Percentiles rank a stretch among this genome's conserved stretches.
These are phyloP conservation scores for Aspergillus calidoustus DNA, from an alignment of 2,329 filamentous ascomycete species.

Conservation along the genomic window DNA sequence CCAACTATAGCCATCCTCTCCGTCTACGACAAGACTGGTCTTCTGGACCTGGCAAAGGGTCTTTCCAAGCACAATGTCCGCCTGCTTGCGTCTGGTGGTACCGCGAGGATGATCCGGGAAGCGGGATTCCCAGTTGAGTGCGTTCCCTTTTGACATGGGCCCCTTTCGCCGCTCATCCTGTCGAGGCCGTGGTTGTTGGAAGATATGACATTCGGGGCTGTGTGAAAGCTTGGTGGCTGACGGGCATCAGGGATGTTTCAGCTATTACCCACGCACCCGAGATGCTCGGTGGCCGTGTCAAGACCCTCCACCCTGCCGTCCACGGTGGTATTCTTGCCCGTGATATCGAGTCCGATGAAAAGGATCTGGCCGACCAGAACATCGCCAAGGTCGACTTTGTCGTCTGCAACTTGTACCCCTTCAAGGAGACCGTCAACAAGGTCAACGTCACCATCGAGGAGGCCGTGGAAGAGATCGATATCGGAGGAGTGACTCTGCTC, in stretches of 20 bases:
- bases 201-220: constrained; percentile 2
- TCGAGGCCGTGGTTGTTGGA: not conserved
- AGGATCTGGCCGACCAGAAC: constrained; percentile 92
- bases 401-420: constrained; percentile 98
- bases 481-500: constrained; percentile 94
- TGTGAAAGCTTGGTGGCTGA: constrained; percentile 12
- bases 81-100: constrained; percentile 92
- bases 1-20: constrained; percentile 77
- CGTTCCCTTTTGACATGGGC: constrained; percentile 40
- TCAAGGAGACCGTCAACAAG: constrained; percentile 97
- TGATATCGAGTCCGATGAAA: constrained; percentile 92
- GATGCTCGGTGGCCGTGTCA: constrained; percentile 90
- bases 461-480: constrained; percentile 98
- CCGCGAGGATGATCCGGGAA: constrained; percentile 94
- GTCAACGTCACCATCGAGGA: constrained; percentile 96
- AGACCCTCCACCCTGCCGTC: constrained; percentile 95
- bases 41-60: constrained; percentile 89
- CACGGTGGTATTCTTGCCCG: constrained; percentile 86
- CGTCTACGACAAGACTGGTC: constrained; percentile 97
- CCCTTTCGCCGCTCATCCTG: not conserved
- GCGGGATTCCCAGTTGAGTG: constrained; percentile 95
- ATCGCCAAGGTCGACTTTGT: constrained; percentile 95
- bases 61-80: constrained; percentile 87
- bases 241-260: constrained; percentile 76
- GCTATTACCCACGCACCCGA: constrained; percentile 96